Base-by-base conservation (phyloP, 371 early-diverging fungal species). In the Entomophthora muscae region DNA sequence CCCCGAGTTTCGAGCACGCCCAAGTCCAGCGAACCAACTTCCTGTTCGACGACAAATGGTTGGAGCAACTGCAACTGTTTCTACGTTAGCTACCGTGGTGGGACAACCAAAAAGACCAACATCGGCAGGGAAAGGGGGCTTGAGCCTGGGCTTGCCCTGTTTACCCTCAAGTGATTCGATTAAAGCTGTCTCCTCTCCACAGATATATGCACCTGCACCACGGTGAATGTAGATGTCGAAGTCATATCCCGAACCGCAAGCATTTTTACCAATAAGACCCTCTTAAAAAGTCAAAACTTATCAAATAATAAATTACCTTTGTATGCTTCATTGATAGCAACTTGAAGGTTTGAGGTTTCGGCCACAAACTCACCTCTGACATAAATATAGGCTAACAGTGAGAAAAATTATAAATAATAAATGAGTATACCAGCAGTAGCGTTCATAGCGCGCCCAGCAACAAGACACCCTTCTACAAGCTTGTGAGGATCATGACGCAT, bases 61-160 rank as follows among this genome's bases (percentile, higher is more conserved):
- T 12, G 97, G 97, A 7, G 97, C 95, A 13, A 92, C 97, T 31
- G 97, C 93, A 42, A 97, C 91, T 42, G 97, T 97, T 76, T 97
- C 97, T 57, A 97, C 97, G 69, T 97, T 97, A 53, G 96, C 87
- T 54, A 95, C 97, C 24, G 97, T 97, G 22, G 97, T 95, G 52
- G 97, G 97, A 77, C 97, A 97, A 22, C 97, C 97, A 69, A 97
- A 97, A 57, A 97, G 79, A 69, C 97, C 97, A 23, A 93, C 88
- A 72, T 97, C 95, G 64, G 97, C 97, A 32, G 97, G 97, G 87
- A 97, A 97, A 64, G 97, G 97, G 53, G 97, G 97, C 89, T 97
- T 97, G 70, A 97, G 74, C 69, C 97, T 82, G 29, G 97, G 97
- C 82, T 97, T 97, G 52, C 97, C 97, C 69, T 90, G 91, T 78